These are phyloP conservation scores for Pseudopyrenochaeta lycopersici DNA, from an alignment of 2,329 filamentous ascomycete species.

Conservation along the genomic window DNA sequence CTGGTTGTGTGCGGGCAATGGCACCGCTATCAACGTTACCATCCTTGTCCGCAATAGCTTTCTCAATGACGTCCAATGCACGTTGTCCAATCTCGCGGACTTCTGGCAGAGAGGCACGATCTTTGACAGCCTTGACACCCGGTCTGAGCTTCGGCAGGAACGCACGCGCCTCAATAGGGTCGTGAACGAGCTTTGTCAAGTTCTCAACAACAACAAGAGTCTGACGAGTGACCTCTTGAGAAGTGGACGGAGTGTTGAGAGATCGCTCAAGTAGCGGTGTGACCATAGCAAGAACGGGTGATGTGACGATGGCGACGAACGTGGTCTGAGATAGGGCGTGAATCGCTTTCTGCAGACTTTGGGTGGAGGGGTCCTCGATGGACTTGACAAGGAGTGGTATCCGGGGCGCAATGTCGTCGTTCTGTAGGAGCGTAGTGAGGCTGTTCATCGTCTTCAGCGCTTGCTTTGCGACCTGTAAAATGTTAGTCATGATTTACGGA, in stretches of 20 bases:
- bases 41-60: slow-evolving; percentile 76
- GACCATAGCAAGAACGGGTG: slow-evolving; percentile 90
- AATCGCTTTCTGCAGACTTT: slow-evolving; percentile 93
- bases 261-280: slow-evolving; percentile 95
- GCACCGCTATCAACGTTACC: slow-evolving; percentile 65
- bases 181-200: slow-evolving; percentile 96
- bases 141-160: slow-evolving; percentile 95
- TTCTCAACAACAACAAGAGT: slow-evolving; percentile 98
- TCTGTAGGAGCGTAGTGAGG: slow-evolving; percentile 87
- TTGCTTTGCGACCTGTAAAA: slow-evolving; percentile 72
- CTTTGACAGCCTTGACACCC: slow-evolving; percentile 87
- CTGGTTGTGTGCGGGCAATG: slow-evolving; percentile 71
- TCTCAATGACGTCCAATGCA: slow-evolving; percentile 86
- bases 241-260: slow-evolving; percentile 87
- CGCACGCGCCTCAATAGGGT: slow-evolving; percentile 89
- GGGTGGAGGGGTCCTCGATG: slow-evolving; percentile 91
- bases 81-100: slow-evolving; percentile 89
- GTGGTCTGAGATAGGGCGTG: slow-evolving; percentile 96
- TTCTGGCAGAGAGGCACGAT: slow-evolving; percentile 91
- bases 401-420: slow-evolving; percentile 93
- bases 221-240: slow-evolving; percentile 93
- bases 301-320: slow-evolving; percentile 97
- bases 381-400: slow-evolving; percentile 92
- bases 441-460: slow-evolving; percentile 92
- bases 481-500: slow-evolving; percentile 16